Conservation (phyloP, 2,329 filamentous ascomycete species). For the Trichoderma aggressivum region DNA sequence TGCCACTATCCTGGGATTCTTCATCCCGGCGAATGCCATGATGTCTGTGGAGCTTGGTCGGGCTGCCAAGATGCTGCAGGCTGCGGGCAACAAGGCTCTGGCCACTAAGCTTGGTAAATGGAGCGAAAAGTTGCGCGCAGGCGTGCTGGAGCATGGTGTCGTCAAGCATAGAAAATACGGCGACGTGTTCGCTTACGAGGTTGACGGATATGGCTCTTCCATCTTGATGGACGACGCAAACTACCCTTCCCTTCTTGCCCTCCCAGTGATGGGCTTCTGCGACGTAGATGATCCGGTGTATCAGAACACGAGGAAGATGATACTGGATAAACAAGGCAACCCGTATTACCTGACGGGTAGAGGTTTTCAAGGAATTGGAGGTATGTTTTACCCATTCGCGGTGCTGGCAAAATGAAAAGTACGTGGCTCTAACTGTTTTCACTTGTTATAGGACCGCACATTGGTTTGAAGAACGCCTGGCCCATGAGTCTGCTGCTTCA, state of each 20-base stretch:
- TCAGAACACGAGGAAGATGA: conserved; percentile 77
- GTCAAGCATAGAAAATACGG: conserved; percentile 72
- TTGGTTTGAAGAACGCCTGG: conserved; percentile 90
- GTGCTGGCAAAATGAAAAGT: neutral
- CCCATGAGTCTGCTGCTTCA: conserved; percentile 93
- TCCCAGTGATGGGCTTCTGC: conserved; percentile 77
- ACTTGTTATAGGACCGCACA: conserved; percentile 52
- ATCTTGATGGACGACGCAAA: conserved; percentile 91
- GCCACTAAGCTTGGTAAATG: conserved; percentile 56
- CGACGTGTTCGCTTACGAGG: conserved; percentile 80
- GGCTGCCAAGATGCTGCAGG: conserved; percentile 65
- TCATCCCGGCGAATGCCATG: conserved; percentile 94
- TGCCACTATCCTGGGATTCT: conserved; percentile 88
- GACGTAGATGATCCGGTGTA: conserved; percentile 65
- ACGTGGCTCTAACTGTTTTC: conserved; percentile 14
- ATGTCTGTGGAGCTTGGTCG: conserved; percentile 85
- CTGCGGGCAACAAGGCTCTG: conserved; percentile 52
- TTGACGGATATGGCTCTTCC: conserved; percentile 78
- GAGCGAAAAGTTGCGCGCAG: conserved; percentile 64
- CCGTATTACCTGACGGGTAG: conserved; percentile 81
- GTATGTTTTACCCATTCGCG: conserved; percentile 43
- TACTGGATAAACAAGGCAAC: conserved; percentile 72
- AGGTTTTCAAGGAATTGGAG: conserved; percentile 84
- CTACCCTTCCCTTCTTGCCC: conserved; percentile 72
- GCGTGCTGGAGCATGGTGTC: conserved; percentile 81